Evolutionary conservation across 768 basidiomycete genomes (phyloP).

Genomic region (Leccinum rimulosum): DNA sequence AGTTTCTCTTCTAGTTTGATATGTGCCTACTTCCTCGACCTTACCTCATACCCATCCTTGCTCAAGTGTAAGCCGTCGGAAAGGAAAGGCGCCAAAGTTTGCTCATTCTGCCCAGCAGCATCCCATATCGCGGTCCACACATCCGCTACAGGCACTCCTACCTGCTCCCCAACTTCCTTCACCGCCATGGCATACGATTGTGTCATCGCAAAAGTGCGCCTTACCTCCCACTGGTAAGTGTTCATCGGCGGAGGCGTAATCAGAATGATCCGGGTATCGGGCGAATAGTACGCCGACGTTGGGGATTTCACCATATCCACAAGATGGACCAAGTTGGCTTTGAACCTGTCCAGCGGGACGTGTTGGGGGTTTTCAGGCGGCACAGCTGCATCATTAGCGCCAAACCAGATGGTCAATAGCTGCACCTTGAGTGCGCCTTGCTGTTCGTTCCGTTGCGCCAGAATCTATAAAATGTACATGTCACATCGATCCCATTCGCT

Average conservation of each 20-base stretch:
- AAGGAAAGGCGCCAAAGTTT: constrained; percentile 49
- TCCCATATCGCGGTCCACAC: constrained; percentile 73
- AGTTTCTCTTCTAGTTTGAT: constrained; percentile 1
- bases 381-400: constrained; percentile 78
- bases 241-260: constrained; percentile 86
- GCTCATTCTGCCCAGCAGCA: constrained; percentile 63
- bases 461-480: constrained; percentile 39
- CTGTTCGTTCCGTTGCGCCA: constrained; percentile 52
- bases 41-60: constrained; percentile 68
- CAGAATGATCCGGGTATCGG: constrained; percentile 71
- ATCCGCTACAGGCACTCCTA: constrained; percentile 65
- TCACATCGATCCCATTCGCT: not conserved
- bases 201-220: constrained; percentile 59
- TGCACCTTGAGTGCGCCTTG: constrained; percentile 55
- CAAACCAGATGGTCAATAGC: constrained; percentile 86
- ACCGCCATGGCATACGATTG: constrained; percentile 71
- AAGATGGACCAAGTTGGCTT: constrained; percentile 60
- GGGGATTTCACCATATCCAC: constrained; percentile 62
- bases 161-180: constrained; percentile 52
- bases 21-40: constrained; percentile 18
- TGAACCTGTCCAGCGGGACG: constrained; percentile 67
- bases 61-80: constrained; percentile 83
- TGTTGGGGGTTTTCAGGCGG: constrained; percentile 68
- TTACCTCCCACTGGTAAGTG: constrained; percentile 48
- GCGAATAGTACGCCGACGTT: constrained; percentile 62